These are phyloP conservation scores for Gnomoniopsis sp. DNA, from an alignment of 2,329 filamentous ascomycete species.

Conservation along the genomic window DNA sequence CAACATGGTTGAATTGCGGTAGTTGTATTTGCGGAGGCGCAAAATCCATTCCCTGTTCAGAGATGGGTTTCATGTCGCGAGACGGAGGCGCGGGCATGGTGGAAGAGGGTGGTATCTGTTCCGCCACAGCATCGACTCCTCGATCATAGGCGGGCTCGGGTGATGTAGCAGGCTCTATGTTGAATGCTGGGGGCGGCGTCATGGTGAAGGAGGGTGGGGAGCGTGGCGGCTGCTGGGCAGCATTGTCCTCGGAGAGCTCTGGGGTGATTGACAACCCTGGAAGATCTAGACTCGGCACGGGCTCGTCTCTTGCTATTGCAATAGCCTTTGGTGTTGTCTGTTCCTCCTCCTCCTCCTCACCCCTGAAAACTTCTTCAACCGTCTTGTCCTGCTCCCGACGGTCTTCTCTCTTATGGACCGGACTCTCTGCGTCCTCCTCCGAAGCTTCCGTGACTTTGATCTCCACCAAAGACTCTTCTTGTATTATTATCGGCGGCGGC, in stretches of 20 bases:
- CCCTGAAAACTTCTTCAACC: background rate
- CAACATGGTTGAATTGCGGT: background rate
- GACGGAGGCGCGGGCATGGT: background rate
- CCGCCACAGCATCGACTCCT: too few relatives aligned
- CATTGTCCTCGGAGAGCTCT: background rate
- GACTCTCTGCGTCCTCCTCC: background rate
- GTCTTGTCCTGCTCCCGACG: slow-evolving; percentile 14
- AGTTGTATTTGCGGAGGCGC: slow-evolving; percentile 23
- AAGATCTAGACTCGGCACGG: slow-evolving; percentile 46
- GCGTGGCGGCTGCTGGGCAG: slow-evolving; percentile 24
- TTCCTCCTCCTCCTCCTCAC: slow-evolving; percentile 29
- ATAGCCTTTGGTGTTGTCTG: slow-evolving; percentile 52
- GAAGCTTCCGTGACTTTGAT: background rate
- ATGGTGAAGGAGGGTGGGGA: slow-evolving; percentile 9
- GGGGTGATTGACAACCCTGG: slow-evolving; percentile 23
- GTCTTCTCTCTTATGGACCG: background rate
- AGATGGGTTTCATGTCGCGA: background rate
- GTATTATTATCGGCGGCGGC: background rate
- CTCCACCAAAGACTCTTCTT: background rate
- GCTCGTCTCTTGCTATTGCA: slow-evolving; percentile 23
- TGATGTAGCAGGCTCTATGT: background rate
- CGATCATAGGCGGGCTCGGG: too few relatives aligned
- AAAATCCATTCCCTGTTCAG: background rate
- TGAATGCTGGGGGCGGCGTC: background rate
- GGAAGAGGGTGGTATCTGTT: background rate